Conservation (phyloP, 2,329 filamentous ascomycete genomes). For the Pezicula radicicola region DNA sequence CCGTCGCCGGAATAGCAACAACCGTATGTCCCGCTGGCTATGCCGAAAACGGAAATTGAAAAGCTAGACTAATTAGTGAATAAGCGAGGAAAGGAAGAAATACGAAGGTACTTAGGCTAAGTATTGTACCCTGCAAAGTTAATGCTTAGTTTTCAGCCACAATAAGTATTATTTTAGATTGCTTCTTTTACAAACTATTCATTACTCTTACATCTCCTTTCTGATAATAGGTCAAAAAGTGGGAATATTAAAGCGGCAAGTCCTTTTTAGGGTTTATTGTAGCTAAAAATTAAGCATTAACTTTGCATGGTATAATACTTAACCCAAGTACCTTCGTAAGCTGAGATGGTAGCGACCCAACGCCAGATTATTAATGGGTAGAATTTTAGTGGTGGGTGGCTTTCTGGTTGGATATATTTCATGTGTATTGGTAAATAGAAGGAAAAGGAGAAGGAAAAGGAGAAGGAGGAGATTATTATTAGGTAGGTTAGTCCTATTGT, state of each 20-base stretch:
- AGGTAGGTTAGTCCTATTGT: slow-evolving; percentile 64
- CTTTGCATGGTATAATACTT: too few species aligned
- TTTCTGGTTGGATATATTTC: slow-evolving; percentile 51
- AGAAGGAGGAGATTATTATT: slow-evolving; percentile 67
- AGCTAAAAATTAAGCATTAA: too few species aligned
- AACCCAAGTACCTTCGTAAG: too few species aligned
- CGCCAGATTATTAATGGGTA: slow-evolving; percentile 57
- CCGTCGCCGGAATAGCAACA: slow-evolving; percentile 44
- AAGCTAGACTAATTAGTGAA: slow-evolving; percentile 60
- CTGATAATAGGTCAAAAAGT: too few species aligned
- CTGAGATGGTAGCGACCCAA: slow-evolving; percentile 49
- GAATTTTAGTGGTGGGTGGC: slow-evolving; percentile 55
- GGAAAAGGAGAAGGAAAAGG: slow-evolving; percentile 59
- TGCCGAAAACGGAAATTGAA: slow-evolving; percentile 59
- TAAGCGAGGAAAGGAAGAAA: slow-evolving; percentile 60
- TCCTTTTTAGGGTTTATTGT: too few species aligned
- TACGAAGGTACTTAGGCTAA: too few species aligned
- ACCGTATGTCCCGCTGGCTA: slow-evolving; percentile 40
- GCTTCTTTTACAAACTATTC: too few species aligned
- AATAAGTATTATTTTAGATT: too few species aligned
- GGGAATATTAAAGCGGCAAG: too few species aligned
- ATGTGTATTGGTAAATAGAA: slow-evolving; percentile 64
- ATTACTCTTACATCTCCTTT: too few species aligned
- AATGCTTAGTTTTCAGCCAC: too few species aligned
- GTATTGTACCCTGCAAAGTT: too few species aligned